A percentile compares a stretch with the other conserved stretches of the same genome.
Evolutionary conservation across 176 grass and related monocot species (phyloP).

Genomic region (Elymus sibiricus): DNA sequence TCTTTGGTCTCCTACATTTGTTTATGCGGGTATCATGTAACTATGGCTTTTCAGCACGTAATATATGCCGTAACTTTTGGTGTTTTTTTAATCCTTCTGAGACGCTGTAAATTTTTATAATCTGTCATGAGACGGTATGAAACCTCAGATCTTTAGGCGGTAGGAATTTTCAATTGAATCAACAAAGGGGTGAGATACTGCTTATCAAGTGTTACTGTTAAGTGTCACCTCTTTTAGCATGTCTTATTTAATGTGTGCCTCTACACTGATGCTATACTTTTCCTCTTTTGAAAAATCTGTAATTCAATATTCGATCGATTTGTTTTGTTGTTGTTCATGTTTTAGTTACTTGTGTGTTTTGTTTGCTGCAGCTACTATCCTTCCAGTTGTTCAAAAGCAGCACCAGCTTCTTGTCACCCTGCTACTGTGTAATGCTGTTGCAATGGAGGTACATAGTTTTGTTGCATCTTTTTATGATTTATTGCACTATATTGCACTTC

Average conservation of each 20-base stretch:
- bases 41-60: constrained; percentile 3
- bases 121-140: not conserved
- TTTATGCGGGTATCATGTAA: not conserved
- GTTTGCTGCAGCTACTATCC: constrained; percentile 72
- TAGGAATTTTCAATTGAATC: not conserved
- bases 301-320: not conserved
- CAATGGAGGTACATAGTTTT: constrained; percentile 82
- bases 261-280: not conserved
- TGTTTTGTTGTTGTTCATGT: not conserved
- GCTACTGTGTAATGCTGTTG: constrained; percentile 81
- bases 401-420: constrained; percentile 99
- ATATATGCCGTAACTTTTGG: constrained; percentile 15
- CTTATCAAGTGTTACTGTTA: not conserved
- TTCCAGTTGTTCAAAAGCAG: constrained; percentile 99
- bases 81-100: constrained; percentile 15
- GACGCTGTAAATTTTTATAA: not conserved
- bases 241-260: not conserved
- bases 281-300: constrained; percentile 3
- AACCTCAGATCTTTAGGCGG: not conserved
- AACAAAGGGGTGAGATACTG: not conserved
- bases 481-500: not conserved
- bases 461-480: not conserved
- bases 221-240: constrained; percentile 1
- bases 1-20: constrained; percentile 20
- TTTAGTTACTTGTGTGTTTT: constrained; percentile 4